A percentile compares a stretch with the other conserved stretches of the same genome.
Conservation (phyloP, 352 stramenopile genomes). For the Phytophthora podocarpi region DNA sequence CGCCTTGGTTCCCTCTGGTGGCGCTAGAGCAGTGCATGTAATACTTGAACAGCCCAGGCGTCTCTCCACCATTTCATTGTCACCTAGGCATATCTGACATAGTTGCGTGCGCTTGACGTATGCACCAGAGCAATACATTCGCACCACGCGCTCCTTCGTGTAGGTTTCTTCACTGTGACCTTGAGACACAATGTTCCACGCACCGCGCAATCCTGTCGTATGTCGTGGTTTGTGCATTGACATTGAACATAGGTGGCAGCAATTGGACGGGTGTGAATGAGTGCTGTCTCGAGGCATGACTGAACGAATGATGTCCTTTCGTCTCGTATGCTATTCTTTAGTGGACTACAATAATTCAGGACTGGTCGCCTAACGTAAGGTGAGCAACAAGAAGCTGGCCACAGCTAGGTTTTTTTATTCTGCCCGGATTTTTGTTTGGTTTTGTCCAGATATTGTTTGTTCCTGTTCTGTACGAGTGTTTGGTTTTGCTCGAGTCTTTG, state of each 20-base stretch:
- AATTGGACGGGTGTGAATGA: too few species aligned
- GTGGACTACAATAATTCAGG: too few species aligned
- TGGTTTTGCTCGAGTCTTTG: background rate
- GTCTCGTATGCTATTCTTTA: too few species aligned
- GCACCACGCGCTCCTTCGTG: background rate
- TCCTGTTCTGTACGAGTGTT: background rate
- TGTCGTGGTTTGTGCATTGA: background rate
- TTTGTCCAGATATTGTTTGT: too few species aligned
- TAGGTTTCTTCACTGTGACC: background rate
- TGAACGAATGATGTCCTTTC: too few species aligned
- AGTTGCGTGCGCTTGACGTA: background rate
- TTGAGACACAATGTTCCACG: background rate
- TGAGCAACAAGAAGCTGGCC: too few species aligned
- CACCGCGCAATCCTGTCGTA: too few species aligned
- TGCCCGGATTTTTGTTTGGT: background rate
- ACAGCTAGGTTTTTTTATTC: too few species aligned
- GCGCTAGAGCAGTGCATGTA: background rate
- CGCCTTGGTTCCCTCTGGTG: background rate
- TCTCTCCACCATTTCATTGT: background rate
- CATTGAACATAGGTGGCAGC: too few species aligned
- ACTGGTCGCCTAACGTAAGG: too few species aligned
- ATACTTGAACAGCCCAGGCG: background rate
- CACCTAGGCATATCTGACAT: background rate
- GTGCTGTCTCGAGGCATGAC: too few species aligned
- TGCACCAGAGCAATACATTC: background rate